Percentiles rank a stretch among this genome's conserved stretches.
phyloP scores from a whole-genome alignment of 1,139 yeast genomes.

The Yamadazyma buinensis region DNA sequence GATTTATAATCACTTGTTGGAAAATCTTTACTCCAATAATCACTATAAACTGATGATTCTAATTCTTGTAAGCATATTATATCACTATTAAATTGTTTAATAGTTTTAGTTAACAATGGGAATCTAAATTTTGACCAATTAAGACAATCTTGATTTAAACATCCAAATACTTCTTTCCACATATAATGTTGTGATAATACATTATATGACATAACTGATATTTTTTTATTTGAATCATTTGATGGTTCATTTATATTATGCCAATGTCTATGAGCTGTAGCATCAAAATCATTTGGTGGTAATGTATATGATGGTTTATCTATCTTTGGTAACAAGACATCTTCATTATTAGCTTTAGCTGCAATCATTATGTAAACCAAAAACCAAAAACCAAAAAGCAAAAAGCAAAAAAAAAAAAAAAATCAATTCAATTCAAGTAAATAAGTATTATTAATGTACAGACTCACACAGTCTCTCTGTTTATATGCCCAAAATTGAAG shows the following conservation, averaged over 20 bases:
- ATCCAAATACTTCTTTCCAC: slow-evolving; percentile 54
- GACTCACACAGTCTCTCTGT: too few species aligned
- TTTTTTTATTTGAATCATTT: slow-evolving; percentile 4
- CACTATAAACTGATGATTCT: slow-evolving; percentile 44
- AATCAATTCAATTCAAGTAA: too few species aligned
- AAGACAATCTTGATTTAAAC: slow-evolving; percentile 41
- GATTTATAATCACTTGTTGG: slow-evolving; percentile 37
- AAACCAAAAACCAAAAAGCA: too few species aligned
- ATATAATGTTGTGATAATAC: slow-evolving; percentile 52
- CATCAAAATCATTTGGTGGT: slow-evolving; percentile 16
- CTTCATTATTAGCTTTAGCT: not conserved
- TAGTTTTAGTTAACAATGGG: slow-evolving; percentile 35
- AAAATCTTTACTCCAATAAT: slow-evolving; percentile 36
- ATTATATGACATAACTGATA: slow-evolving; percentile 48
- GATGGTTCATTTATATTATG: slow-evolving; percentile 10
- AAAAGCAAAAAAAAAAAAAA: too few species aligned
- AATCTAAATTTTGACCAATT: slow-evolving; percentile 47
- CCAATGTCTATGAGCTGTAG: slow-evolving; percentile 23
- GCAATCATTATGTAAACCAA: too few species aligned
- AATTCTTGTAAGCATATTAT: slow-evolving; percentile 62
- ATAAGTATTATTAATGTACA: too few species aligned
- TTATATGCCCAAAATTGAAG: too few species aligned
- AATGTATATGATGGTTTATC: not conserved
- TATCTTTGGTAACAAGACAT: not conserved
- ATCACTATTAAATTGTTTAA: slow-evolving; percentile 43